Conservation (phyloP, 805 yeast species). For the Candida piceae region DNA sequence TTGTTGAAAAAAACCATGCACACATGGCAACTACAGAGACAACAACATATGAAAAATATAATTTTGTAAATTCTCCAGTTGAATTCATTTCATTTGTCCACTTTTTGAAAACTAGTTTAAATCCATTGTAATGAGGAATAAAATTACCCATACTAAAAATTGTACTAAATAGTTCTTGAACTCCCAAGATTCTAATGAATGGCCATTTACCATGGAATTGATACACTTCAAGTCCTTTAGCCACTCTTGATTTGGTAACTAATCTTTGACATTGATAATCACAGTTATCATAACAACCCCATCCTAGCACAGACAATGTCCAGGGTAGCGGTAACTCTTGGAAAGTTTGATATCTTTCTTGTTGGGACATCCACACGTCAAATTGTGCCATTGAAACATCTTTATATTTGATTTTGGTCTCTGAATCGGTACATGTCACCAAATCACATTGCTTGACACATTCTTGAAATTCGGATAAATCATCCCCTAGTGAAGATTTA, state of each 20-base stretch:
- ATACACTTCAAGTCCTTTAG: conserved; percentile 45
- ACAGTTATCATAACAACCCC: conserved; percentile 80
- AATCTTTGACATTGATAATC: conserved; percentile 89
- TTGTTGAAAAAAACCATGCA: conserved; percentile 84
- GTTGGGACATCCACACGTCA: conserved; percentile 22
- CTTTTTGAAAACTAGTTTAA: conserved; percentile 28
- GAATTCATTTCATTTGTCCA: conserved; percentile 17
- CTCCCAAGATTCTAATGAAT: conserved; percentile 66
- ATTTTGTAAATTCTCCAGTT: conserved; percentile 19
- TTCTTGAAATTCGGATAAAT: conserved; percentile 48
- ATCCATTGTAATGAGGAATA: conserved; percentile 55
- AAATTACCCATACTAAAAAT: conserved; percentile 72
- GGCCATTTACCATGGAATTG: conserved; percentile 99
- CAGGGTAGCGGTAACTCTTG: conserved; percentile 35
- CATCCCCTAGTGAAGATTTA: conserved; percentile 57
- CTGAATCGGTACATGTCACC: conserved; percentile 22
- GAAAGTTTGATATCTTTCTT: conserved; percentile 35
- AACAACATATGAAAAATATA: conserved; percentile 37
- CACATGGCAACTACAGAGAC: conserved; percentile 64
- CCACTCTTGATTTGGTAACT: conserved; percentile 53
- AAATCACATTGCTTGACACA: conserved; percentile 50
- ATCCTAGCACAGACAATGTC: conserved; percentile 44
- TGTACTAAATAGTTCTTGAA: conserved; percentile 81
- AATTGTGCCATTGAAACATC: conserved; percentile 21
- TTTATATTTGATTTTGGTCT: conserved; percentile 14